Base-by-base conservation (phyloP, 805 yeast genomes). In the Millerozyma miso region DNA sequence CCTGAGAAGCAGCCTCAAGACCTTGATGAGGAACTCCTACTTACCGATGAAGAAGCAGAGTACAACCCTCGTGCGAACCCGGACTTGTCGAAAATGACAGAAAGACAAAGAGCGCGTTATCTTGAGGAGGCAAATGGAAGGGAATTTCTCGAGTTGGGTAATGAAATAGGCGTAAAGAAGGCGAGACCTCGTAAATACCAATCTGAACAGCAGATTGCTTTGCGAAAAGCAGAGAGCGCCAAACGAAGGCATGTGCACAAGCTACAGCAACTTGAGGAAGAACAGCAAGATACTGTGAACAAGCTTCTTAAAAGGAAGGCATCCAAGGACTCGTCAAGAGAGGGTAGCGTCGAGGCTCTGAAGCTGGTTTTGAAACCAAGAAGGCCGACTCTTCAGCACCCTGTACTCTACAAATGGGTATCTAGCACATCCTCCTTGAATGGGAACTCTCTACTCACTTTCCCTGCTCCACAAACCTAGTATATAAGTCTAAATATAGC, bases 231-330 rank as follows among this genome's bases (percentile, higher is more conserved):
- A 1, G 99, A 91, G 59, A 82, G 80, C 54, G 91, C 97, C 0
- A 76, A 98, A 54, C 80, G 89, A 61, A 74, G 99, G 50, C 86
- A 85, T 60, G 90, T 91, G 58, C 76, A 88, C 54, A 81, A 83
- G 51, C 89, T 83, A 54, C 83, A 84, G 65, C 80, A 84, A 49
- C 66, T 88, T 33, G 97, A 90, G 56, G 97, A 88, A 60, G 98
- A 93, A 62, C 93, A 93, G 59, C 79, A 83, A 56, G 97, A 91
- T 50, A 90, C 97, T 0, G 73, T 91, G 50, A 91, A 91, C 60
- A 88, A 87, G 60, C 69, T 91, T 49, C 70, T 91, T 49, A 83
- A 87, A 63, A 81, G 90, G 61, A 85, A 85, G 58, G 77, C 80
- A 0, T 69, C 85, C 50, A 77, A 67, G 35, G 58, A 53, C 3